Base-by-base conservation (phyloP, 2,329 filamentous ascomycete genomes). In the Seiridium cupressi region DNA sequence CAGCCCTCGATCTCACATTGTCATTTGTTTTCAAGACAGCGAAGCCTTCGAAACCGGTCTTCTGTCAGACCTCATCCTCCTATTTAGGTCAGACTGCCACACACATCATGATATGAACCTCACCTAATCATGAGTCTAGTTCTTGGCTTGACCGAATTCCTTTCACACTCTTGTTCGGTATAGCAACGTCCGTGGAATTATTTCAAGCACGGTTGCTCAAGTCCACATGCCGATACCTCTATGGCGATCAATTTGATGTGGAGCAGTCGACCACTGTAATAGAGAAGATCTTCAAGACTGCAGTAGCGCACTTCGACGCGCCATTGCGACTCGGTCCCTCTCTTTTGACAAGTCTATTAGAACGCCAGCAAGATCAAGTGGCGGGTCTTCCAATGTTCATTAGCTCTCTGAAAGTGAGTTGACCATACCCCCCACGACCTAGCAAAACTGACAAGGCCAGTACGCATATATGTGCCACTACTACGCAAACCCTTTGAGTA, bases 391-490 rank as follows among this genome's bases (percentile, higher is more conserved):
- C 91, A 60, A 84, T 85, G 7, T 91, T 94, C 69, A 81, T 89
- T 53, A 85, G 85, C 69, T 87, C 89, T 9, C 68, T 93, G 2
- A 90, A 90, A 79, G 88, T 88, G 72, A 66, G 72, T 57, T 26
- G 18, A 26, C 18, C 18, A 2, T 26, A 2, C 18, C 2, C 1
- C 18, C 18, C 18, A 26, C 18, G 18, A 26, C 18, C 18, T 26
- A 26, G 18, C 18, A 26, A 26, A 26, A 26, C 53, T 55, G 26
- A 55, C 38, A 8, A 26, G 10, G 10, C 10, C 71, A 92, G 84
- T 95, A 94, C 74, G 86, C 89, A 1, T 92, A 93, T 70, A 93
- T 96, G 91, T 91, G 89, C 60, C 90, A 93, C 71, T 94, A 91
- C 69, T 94, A 92, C 66, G 89, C 89, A 44, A 94, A 93, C 66